Conservation (phyloP, 2,329 filamentous ascomycete genomes). For the Ophiostoma fasciatum region DNA sequence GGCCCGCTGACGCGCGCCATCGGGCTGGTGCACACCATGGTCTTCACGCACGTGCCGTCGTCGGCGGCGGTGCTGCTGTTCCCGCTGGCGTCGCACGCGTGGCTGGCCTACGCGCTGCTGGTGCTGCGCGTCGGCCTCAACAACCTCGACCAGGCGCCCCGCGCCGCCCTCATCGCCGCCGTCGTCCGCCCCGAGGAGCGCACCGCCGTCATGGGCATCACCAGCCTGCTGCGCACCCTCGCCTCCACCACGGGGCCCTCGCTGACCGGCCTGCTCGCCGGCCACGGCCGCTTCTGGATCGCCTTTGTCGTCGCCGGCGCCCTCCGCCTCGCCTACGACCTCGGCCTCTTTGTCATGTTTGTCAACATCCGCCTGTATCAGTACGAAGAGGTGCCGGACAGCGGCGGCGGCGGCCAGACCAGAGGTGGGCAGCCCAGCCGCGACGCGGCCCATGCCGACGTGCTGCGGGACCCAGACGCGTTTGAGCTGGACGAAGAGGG, state of each 20-base stretch:
- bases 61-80: constrained; percentile 46
- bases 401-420: too few relatives aligned
- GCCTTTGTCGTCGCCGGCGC: constrained; percentile 43
- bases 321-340: constrained; percentile 38
- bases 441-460: constrained; percentile 2
- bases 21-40: constrained; percentile 50
- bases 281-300: constrained; percentile 40
- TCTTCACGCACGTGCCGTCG: constrained; percentile 46
- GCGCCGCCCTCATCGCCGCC: constrained; percentile 51
- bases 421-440: constrained; percentile 39
- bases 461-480: constrained; percentile 7
- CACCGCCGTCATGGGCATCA: constrained; percentile 58
- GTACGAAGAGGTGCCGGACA: constrained; percentile 25
- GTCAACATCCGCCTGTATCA: constrained; percentile 39
- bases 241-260: constrained; percentile 39
- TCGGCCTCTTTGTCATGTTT: constrained; percentile 44
- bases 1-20: constrained; percentile 42
- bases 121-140: constrained; percentile 47
- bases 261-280: constrained; percentile 40
- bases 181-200: constrained; percentile 50
- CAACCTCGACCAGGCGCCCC: constrained; percentile 54
- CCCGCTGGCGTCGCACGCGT: constrained; percentile 35
- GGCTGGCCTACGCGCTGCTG: constrained; percentile 38
- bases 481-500: constrained; percentile 10
- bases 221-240: constrained; percentile 42